Conservation (phyloP, 2,329 filamentous ascomycete species). For the Monilinia laxa region DNA sequence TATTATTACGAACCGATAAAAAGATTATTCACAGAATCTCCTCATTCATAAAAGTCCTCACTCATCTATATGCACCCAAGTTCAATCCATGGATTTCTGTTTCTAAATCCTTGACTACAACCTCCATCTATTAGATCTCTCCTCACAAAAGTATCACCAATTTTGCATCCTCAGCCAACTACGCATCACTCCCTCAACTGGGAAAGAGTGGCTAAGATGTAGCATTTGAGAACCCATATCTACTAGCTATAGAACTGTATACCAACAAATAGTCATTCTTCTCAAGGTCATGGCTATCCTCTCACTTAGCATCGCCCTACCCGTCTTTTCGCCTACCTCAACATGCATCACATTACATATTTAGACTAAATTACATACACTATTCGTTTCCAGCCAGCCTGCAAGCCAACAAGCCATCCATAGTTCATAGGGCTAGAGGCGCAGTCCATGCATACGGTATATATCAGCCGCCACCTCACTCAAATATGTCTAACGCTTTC, state of each 20-base stretch:
- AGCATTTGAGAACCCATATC: not conserved
- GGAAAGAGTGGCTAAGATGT: not conserved
- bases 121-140: not conserved
- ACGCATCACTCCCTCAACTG: not conserved
- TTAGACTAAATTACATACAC: not conserved
- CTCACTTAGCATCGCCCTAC: not conserved
- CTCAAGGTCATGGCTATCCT: not conserved
- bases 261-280: not conserved
- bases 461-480: not conserved
- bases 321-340: not conserved
- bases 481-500: not conserved
- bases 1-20: not conserved
- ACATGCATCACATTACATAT: not conserved
- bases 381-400: not conserved
- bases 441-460: constrained; percentile 1
- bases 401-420: not conserved
- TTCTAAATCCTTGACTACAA: not conserved
- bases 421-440: not conserved
- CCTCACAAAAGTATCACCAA: not conserved
- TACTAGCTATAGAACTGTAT: not conserved
- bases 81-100: not conserved
- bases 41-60: not conserved
- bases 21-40: not conserved
- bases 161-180: not conserved
- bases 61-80: not conserved